Base-by-base conservation (phyloP, 2,329 filamentous ascomycete species). In the Beauveria sp. region DNA sequence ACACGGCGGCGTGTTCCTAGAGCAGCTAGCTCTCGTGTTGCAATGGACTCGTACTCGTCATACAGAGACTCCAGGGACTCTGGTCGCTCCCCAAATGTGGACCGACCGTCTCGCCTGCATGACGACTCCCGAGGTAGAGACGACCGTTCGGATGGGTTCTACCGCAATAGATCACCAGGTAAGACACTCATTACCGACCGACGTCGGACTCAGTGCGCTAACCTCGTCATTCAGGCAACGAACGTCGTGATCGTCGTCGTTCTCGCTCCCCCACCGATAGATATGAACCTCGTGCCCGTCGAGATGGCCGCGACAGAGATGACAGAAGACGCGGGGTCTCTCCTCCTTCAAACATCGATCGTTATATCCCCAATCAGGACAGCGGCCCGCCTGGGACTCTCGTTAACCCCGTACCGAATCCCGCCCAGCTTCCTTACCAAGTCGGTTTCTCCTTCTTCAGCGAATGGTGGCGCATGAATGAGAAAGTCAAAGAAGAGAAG, bases 391-490 rank as follows among this genome's bases (percentile, higher is more conserved):
- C 82, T 16, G 77, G 67, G 10, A 43, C 77, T 24, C 69, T 79
- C 1, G 74, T 79, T 20, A 93, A 93, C 66, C 89, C 88, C 9
- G 76, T 93, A 3, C 80, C 83, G 14, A 89, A 93, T 64, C 90
- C 90, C 1, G 79, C 88, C 67, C 84, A 84, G 63, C 79, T 93
- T 10, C 85, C 88, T 3, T 92, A 89, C 65, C 90, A 93, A 71
- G 90, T 93, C 60, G 90, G 90, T 1, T 93, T 93, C 74, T 93
- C 89, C 16, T 93, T 88, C 73, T 93, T 91, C 68, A 87, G 90
- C 20, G 90, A 93, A 73, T 93, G 90, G 90, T 93, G 90, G 90
- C 84, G 90, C 63, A 80, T 87, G 66, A 91, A 93, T 67, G 89
- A 93, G 72, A 86, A 86, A 69, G 88, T 93, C 70, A 93, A 91